Conservation (phyloP, 352 stramenopile species). For the Stephanocyclus meneghinianus region DNA sequence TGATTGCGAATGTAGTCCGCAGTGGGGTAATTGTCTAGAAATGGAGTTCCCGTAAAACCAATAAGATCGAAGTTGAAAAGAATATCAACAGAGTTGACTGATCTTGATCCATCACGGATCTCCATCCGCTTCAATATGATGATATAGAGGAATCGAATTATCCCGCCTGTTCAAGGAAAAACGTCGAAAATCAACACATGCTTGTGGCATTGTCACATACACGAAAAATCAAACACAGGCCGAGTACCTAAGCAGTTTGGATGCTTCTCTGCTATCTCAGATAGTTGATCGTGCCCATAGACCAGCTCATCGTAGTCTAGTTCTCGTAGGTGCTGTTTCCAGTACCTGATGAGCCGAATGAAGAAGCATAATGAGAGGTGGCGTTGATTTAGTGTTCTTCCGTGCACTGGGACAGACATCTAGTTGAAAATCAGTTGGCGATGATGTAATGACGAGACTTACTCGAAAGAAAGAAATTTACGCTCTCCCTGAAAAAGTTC, state of each 20-base stretch:
- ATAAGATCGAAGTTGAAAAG: conserved; percentile 76
- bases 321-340: conserved; percentile 54
- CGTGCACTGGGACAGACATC: not conserved
- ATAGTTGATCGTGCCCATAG: conserved; percentile 61
- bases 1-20: conserved; percentile 61
- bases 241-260: conserved; percentile 24
- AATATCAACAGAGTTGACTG: conserved; percentile 67
- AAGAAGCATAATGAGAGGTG: not conserved
- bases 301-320: conserved; percentile 69
- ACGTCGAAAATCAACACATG: not conserved
- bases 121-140: conserved; percentile 72
- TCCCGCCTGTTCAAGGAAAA: conserved; percentile 24
- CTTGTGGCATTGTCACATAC: not conserved
- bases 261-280: conserved; percentile 63
- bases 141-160: conserved; percentile 66
- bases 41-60: conserved; percentile 65
- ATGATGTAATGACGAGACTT: not conserved
- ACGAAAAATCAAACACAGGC: not conserved
- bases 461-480: conserved; percentile 72
- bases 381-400: too few species aligned
- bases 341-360: conserved; percentile 39
- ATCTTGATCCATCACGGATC: conserved; percentile 60
- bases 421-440: not conserved
- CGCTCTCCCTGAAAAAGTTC: conserved; percentile 67
- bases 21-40: conserved; percentile 46